Evolutionary conservation across 75 land plant genomes (phyloP).

Genomic region (Sequoia sempervirens): DNA sequence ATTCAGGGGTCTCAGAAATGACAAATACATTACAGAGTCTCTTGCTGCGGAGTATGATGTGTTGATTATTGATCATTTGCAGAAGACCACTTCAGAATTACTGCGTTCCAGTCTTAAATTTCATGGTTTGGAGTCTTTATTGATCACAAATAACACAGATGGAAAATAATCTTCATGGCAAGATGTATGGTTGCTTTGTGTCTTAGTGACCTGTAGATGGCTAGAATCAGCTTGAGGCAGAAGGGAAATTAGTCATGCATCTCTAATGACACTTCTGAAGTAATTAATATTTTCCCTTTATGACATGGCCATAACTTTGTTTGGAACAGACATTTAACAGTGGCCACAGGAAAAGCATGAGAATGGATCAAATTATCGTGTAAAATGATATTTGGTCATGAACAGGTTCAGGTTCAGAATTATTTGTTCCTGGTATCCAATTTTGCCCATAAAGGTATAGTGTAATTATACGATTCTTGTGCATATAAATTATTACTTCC

Average conservation of each 20-base stretch:
- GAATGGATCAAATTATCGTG: neutral
- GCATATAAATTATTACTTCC: neutral
- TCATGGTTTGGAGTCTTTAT: conserved; percentile 41
- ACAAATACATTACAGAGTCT: conserved; percentile 36
- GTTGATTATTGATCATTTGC: conserved; percentile 44
- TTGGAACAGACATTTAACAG: neutral
- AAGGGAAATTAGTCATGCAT: neutral
- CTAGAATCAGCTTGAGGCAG: neutral
- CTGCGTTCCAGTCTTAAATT: conserved; percentile 51
- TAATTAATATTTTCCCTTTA: neutral
- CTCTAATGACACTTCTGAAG: neutral
- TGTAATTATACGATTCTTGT: neutral
- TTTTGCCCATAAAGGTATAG: neutral
- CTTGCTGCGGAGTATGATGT: conserved; percentile 44
- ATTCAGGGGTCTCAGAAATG: conserved; percentile 28
- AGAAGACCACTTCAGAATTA: conserved; percentile 49
- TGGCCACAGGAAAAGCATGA: neutral
- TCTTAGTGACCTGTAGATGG: neutral
- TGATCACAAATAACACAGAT: conserved; percentile 5
- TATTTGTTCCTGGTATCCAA: neutral
- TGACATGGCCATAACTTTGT: neutral
- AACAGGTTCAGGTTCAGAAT: neutral
- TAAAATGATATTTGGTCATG: neutral
- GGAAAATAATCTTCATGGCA: neutral
- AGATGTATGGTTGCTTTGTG: neutral